Percentiles rank a stretch among this genome's conserved stretches.
These are phyloP conservation scores for Hypoxylon rickii DNA, from an alignment of 495 filamentous ascomycete genomes.

Conservation along the genomic window DNA sequence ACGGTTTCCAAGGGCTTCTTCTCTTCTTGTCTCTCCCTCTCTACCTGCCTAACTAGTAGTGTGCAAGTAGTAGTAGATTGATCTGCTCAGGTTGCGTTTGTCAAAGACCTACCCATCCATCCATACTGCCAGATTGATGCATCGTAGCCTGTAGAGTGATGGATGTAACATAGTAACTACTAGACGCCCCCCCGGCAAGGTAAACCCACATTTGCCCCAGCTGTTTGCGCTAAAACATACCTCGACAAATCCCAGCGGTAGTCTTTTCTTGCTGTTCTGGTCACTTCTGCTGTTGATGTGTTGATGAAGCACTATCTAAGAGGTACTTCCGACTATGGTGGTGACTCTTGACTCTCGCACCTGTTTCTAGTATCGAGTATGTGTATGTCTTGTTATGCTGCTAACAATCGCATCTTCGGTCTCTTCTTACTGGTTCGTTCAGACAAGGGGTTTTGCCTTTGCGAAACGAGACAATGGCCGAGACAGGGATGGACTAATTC, in stretches of 20 bases:
- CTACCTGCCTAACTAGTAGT: too few relatives aligned
- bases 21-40: too few relatives aligned
- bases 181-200: too few relatives aligned
- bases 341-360: constrained; percentile 5
- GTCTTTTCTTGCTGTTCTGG: too few relatives aligned
- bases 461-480: constrained; percentile 41
- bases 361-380: constrained; percentile 10
- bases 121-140: too few relatives aligned
- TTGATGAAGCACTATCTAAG: constrained; percentile 11
- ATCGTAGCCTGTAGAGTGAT: too few relatives aligned
- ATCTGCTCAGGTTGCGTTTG: too few relatives aligned
- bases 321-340: constrained; percentile 6
- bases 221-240: constrained; percentile 5
- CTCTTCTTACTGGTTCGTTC: constrained; percentile 31
- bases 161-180: too few relatives aligned
- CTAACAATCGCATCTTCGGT: constrained; percentile 22
- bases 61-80: too few relatives aligned
- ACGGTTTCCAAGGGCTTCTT: neutral
- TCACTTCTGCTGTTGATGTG: constrained; percentile 8
- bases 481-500: constrained; percentile 30
- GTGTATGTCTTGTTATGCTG: constrained; percentile 24
- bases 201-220: too few relatives aligned
- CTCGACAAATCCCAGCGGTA: neutral
- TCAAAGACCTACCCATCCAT: too few relatives aligned
- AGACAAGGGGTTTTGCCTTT: constrained; percentile 34